A percentile compares a stretch with the other conserved stretches of the same genome.
phyloP scores from a whole-genome alignment of 192 early-diverging fungal genomes.

The Entophlyctis helioformis region DNA sequence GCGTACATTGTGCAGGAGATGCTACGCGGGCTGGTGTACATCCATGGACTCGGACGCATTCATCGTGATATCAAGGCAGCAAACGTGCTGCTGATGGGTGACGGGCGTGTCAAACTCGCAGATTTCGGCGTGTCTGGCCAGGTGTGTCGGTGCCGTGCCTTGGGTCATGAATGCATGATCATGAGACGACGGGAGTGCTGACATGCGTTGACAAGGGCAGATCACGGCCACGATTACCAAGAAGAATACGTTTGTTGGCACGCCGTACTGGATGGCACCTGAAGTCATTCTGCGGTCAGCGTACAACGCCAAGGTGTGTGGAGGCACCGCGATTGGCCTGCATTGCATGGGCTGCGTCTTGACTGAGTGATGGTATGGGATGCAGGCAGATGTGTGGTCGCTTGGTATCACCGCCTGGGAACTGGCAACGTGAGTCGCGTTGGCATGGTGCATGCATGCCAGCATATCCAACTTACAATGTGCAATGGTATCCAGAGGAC shows the following conservation, averaged over 20 bases:
- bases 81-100: slow-evolving; percentile 63
- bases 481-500: slow-evolving; percentile 75
- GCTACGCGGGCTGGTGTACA: slow-evolving; percentile 79
- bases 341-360: background rate
- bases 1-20: slow-evolving; percentile 77
- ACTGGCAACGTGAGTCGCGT: slow-evolving; percentile 20
- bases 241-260: slow-evolving; percentile 96
- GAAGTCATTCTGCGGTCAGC: slow-evolving; percentile 34
- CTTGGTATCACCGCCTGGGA: slow-evolving; percentile 74
- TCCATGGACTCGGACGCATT: slow-evolving; percentile 69
- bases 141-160: slow-evolving; percentile 26
- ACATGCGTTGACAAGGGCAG: no score
- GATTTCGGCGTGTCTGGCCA: slow-evolving; percentile 97
- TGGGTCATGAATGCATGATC: slow-evolving; percentile 14
- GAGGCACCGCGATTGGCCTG: background rate
- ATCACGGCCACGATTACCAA: slow-evolving; percentile 53
- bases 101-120: slow-evolving; percentile 84
- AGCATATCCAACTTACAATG: background rate
- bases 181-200: no score
- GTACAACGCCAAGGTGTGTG: slow-evolving; percentile 46
- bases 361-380: background rate
- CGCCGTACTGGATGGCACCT: slow-evolving; percentile 57
- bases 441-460: no score
- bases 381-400: slow-evolving; percentile 88
- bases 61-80: slow-evolving; percentile 84